These are phyloP conservation scores for Chlorophyllum brunneum DNA, from an alignment of 768 basidiomycete genomes.

Conservation along the genomic window DNA sequence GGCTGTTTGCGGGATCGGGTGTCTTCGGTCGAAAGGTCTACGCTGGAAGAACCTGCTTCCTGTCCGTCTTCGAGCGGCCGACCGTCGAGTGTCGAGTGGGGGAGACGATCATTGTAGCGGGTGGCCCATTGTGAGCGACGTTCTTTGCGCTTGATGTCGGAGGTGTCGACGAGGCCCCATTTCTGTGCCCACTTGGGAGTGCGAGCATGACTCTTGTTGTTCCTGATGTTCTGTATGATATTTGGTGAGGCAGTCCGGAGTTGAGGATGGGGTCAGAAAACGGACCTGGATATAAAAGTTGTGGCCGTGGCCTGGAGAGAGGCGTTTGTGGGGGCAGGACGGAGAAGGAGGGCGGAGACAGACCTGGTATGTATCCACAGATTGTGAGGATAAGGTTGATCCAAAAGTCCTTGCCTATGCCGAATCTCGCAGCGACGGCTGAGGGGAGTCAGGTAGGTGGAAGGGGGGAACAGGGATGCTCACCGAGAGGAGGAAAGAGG, in stretches of 20 bases:
- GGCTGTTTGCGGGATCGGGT: conserved; percentile 30
- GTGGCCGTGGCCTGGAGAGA: conserved; percentile 71
- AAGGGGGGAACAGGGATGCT: conserved; percentile 2
- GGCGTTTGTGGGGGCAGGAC: conserved; percentile 4
- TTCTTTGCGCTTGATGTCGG: conserved; percentile 73
- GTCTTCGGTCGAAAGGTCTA: conserved; percentile 34
- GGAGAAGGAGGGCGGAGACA: conserved; percentile 10
- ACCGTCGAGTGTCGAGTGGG: conserved; percentile 64
- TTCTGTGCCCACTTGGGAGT: conserved; percentile 96
- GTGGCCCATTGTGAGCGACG: conserved; percentile 83
- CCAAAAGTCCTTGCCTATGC: conserved; percentile 89
- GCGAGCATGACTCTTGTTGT: conserved; percentile 87
- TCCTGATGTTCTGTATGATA: conserved; percentile 77
- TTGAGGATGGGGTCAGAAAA: background rate
- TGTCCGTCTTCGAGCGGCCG: conserved; percentile 82
- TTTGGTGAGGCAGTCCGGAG: conserved; percentile 1
- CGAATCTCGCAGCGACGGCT: conserved; percentile 95
- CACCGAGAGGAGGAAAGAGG: conserved; percentile 40
- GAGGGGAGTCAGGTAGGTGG: conserved; percentile 12
- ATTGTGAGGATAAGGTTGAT: conserved; percentile 86
- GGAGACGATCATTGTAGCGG: conserved; percentile 80
- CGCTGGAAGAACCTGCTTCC: conserved; percentile 39
- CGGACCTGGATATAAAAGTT: conserved; percentile 89
- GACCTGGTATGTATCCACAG: conserved; percentile 87
- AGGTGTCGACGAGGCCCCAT: conserved; percentile 84